Percentiles rank a stretch among this genome's conserved stretches.
Evolutionary conservation across 805 yeast species (phyloP).

Genomic region (Metschnikowia rubicola): DNA sequence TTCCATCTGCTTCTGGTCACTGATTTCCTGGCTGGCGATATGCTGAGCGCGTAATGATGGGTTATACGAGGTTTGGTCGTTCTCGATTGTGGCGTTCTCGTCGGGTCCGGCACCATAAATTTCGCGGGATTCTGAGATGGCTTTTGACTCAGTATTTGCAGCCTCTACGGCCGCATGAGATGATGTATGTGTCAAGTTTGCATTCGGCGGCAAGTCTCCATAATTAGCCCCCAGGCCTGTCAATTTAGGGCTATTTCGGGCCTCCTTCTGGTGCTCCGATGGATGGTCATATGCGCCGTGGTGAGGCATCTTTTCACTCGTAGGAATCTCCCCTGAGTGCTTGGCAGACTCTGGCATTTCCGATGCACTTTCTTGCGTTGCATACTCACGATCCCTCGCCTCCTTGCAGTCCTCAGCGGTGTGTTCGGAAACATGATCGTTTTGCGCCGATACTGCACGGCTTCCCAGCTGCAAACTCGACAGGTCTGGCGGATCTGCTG

Average conservation of each 20-base stretch:
- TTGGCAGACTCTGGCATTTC: too few relatives aligned
- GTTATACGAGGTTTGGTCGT: not conserved
- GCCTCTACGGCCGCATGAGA: too few relatives aligned
- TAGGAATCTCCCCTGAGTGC: too few relatives aligned
- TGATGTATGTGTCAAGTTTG: too few relatives aligned
- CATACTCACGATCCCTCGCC: not conserved
- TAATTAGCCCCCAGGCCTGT: too few relatives aligned
- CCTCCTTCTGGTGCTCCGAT: too few relatives aligned
- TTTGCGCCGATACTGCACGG: not conserved
- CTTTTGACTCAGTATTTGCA: too few relatives aligned
- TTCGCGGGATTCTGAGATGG: too few relatives aligned
- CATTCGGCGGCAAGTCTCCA: too few relatives aligned
- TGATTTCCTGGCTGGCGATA: not conserved
- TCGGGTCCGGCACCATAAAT: not conserved
- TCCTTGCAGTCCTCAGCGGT: not conserved
- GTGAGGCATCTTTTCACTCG: too few relatives aligned
- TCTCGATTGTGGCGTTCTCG: not conserved
- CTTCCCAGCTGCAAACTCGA: constrained; percentile 4
- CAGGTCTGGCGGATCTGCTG: constrained; percentile 1
- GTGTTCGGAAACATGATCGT: not conserved
- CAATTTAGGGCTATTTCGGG: too few relatives aligned
- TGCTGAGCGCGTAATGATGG: not conserved
- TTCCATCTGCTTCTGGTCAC: constrained; percentile 12
- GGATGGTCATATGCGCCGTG: too few relatives aligned
- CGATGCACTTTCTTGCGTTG: not conserved